These are phyloP conservation scores for Uromyces viciae-fabae DNA, from an alignment of 1,284 basidiomycete genomes.

Conservation along the genomic window DNA sequence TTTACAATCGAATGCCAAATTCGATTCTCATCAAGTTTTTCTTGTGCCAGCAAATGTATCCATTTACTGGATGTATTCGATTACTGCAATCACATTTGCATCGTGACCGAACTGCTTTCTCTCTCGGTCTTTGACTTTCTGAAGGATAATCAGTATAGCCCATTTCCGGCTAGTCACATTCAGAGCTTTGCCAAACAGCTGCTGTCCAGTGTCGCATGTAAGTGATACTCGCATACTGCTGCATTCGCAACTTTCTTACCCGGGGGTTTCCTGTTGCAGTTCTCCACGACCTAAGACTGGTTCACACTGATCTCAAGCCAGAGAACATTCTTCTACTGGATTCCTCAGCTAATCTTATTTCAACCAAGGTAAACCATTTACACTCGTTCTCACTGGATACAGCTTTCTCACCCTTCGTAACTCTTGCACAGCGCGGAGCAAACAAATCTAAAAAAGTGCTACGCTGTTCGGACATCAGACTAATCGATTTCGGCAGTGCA, in stretches of 20 bases:
- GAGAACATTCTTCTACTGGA: conserved; percentile 94
- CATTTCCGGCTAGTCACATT: conserved; percentile 92
- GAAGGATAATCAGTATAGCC: conserved; percentile 94
- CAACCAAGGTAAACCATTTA: conserved; percentile 40
- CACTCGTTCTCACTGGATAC: background rate
- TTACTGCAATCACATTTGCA: conserved; percentile 94
- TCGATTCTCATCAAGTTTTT: background rate
- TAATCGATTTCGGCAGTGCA: conserved; percentile 98
- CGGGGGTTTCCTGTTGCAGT: conserved; percentile 60
- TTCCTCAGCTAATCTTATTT: conserved; percentile 64
- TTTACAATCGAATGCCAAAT: conserved; percentile 32
- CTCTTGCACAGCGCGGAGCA: conserved; percentile 27
- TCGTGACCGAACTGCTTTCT: conserved; percentile 91
- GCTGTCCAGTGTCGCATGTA: conserved; percentile 88
- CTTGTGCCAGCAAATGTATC: conserved; percentile 81
- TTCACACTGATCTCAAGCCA: conserved; percentile 98
- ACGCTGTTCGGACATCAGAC: conserved; percentile 81
- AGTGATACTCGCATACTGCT: too few species aligned
- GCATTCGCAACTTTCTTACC: background rate
- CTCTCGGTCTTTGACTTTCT: conserved; percentile 99
- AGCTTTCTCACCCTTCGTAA: background rate
- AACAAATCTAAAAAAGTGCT: conserved; percentile 67
- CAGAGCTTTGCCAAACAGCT: conserved; percentile 91
- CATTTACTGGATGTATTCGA: conserved; percentile 93
- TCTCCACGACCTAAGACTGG: conserved; percentile 81